These are phyloP conservation scores for Tieghemostelium lacteum DNA, from an alignment of 78 protist genomes.

Conservation along the genomic window DNA sequence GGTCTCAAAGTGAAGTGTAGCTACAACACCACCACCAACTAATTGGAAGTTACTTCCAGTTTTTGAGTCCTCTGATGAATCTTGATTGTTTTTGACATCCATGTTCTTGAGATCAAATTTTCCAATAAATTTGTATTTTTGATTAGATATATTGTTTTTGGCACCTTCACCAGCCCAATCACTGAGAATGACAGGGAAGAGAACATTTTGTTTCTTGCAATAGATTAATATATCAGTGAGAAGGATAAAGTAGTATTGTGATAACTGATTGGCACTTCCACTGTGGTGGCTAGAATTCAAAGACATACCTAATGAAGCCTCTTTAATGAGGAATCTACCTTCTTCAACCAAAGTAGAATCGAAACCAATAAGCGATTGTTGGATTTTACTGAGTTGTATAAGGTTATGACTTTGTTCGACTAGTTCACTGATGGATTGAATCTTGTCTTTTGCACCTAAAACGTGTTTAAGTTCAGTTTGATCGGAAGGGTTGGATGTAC, in stretches of 20 bases:
- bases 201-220: constrained; percentile 60
- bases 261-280: neutral
- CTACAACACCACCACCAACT: constrained; percentile 7
- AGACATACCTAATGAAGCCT: constrained; percentile 9
- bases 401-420: constrained; percentile 63
- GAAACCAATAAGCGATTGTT: constrained; percentile 62
- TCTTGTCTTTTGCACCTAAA: constrained; percentile 31
- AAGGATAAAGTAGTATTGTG: constrained; percentile 7
- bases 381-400: constrained; percentile 43
- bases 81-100: constrained; percentile 28
- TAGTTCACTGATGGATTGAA: constrained; percentile 21
- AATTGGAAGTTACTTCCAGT: neutral
- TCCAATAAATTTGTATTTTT: constrained; percentile 34
- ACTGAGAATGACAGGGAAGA: constrained; percentile 24
- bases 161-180: neutral
- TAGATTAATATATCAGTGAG: constrained; percentile 43
- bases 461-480: constrained; percentile 31
- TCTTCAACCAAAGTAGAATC: constrained; percentile 32
- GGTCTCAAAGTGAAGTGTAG: constrained; percentile 13
- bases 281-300: neutral
- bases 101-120: constrained; percentile 56
- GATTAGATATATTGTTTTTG: constrained; percentile 2
- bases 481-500: neutral
- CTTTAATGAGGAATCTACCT: constrained; percentile 57
- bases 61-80: constrained; percentile 2